Evolutionary conservation across 2,329 filamentous ascomycete species (phyloP), one percentile per base, ranked within the genome.

Genomic region (Aureobasidium sp.): DNA sequence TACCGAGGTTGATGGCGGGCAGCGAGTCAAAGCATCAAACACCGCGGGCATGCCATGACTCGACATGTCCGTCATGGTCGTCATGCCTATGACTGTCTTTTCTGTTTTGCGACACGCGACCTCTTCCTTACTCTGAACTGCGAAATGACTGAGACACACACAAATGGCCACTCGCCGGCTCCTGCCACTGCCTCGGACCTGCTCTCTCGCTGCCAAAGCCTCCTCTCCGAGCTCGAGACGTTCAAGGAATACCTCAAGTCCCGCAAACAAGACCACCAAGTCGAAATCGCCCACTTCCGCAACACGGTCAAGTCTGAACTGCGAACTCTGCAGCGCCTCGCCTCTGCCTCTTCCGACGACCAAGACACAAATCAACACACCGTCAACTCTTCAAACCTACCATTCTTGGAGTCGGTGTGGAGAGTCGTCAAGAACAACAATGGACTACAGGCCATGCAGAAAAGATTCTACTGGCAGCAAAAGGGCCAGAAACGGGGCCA

Each of bases 401-500:
- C 83, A 0, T 89, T 87, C 68, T 83, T 85, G 60, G 80, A 84
- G 65, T 79, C 82, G 6, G 78, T 89, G 2, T 89, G 87, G 87
- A 72, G 74, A 31, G 79, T 82, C 25, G 84, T 84, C 17, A 88
- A 86, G 70, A 75, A 74, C 20, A 84, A 82, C 62, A 75, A 71
- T 0, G 81, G 83, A 0, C 67, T 90, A 11, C 77, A 82, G 37
- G 80, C 80, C n/a, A 78, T 89, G 58, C 76, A 79, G 56, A 84
- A 83, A 69, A 73, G 79, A 44, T 81, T 84, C 64, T 82, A 83
- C 66, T 83, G 76, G 74, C 25, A 41, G 25, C 58, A 55, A 59
- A 42, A 65, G 63, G 55, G 45, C 56, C 58, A 63, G 63, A 60
- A 58, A 48, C 55, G 58, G 63, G 63, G 25, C 56, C 67, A 68